Evolutionary conservation across 345 rosid genomes (phyloP).

Genomic region (Raphanus raphanistrum): DNA sequence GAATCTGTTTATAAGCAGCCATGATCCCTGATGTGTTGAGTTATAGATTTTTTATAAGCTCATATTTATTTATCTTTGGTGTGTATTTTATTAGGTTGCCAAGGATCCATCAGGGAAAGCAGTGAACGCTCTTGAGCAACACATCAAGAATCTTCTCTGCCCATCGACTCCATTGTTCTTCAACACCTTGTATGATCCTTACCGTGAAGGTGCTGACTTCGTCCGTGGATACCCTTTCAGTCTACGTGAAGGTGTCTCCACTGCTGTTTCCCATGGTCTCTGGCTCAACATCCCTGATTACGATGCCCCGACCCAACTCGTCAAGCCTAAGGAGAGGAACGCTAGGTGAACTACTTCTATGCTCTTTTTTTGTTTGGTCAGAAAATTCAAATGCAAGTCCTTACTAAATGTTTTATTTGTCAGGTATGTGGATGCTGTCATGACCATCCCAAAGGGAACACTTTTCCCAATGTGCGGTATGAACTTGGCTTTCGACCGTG

Average conservation of each 20-base stretch:
- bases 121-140: constrained; percentile 89
- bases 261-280: constrained; percentile 96
- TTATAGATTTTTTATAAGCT: background rate
- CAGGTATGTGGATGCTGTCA: constrained; percentile 85
- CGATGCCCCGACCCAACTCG: constrained; percentile 99
- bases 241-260: constrained; percentile 89
- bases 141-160: constrained; percentile 78
- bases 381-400: background rate
- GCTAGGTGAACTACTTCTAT: constrained; percentile 48
- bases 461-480: constrained; percentile 99
- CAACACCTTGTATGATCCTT: constrained; percentile 95
- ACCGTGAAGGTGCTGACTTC: constrained; percentile 83
- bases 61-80: background rate
- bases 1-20: background rate
- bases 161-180: constrained; percentile 95
- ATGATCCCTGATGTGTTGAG: background rate
- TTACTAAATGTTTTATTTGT: constrained; percentile 1
- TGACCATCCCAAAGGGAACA: constrained; percentile 92
- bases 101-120: constrained; percentile 83
- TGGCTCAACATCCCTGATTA: constrained; percentile 99
- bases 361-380: background rate
- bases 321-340: constrained; percentile 92
- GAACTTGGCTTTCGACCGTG: constrained; percentile 89
- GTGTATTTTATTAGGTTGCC: constrained; percentile 67
- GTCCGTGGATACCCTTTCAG: constrained; percentile 98